phyloP scores from a whole-genome alignment of 2,329 filamentous ascomycete species.

The Cladosporium sp. region DNA sequence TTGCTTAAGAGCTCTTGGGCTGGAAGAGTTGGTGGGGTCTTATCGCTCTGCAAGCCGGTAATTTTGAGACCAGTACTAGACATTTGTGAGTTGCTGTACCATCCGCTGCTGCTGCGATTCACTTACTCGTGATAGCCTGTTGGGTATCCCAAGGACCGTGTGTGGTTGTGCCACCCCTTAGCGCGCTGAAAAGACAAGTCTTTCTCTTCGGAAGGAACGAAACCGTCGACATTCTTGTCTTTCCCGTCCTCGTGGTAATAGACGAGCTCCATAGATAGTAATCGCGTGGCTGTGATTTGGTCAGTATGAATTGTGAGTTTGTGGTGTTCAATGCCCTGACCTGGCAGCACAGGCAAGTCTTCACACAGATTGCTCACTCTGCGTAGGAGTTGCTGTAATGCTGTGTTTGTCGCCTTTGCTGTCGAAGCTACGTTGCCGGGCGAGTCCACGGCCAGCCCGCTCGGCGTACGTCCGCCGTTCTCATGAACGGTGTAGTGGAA shows the following conservation, averaged over 20 bases:
- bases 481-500: slow-evolving; percentile 37
- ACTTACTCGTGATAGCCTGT: slow-evolving; percentile 39
- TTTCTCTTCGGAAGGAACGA: slow-evolving; percentile 28
- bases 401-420: slow-evolving; percentile 36
- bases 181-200: slow-evolving; percentile 35
- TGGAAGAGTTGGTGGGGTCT: not conserved
- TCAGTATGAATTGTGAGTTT: not conserved
- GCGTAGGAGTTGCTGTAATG: slow-evolving; percentile 41
- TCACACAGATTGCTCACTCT: slow-evolving; percentile 37
- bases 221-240: slow-evolving; percentile 41
- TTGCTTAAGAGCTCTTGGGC: not conserved
- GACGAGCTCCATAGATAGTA: slow-evolving; percentile 42
- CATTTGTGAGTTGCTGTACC: slow-evolving; percentile 10
- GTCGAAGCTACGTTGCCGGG: slow-evolving; percentile 32
- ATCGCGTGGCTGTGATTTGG: slow-evolving; percentile 31
- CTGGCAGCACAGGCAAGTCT: slow-evolving; percentile 39
- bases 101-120: too few species aligned
- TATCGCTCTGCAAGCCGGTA: not conserved
- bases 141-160: slow-evolving; percentile 31
- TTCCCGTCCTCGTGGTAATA: slow-evolving; percentile 33
- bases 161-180: slow-evolving; percentile 37
- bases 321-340: slow-evolving; percentile 25
- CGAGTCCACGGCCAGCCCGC: not conserved
- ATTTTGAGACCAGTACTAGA: slow-evolving; percentile 20
- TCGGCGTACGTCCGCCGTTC: not conserved